Evolutionary conservation across 176 grass and related monocot species (phyloP).

Genomic region (Phoenix roebelenii): DNA sequence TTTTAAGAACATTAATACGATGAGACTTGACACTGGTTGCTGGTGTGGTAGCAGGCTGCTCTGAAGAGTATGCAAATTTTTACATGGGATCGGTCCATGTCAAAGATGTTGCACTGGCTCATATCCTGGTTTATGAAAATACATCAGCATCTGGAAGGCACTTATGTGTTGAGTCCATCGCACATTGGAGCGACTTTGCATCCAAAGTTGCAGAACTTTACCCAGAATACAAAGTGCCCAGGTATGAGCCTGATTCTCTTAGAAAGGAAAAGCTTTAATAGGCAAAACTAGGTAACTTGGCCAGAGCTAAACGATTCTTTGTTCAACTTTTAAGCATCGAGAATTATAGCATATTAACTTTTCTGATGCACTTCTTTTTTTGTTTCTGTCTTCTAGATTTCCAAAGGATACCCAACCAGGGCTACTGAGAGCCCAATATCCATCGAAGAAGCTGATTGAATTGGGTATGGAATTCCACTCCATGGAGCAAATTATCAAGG

Average conservation of each 20-base stretch:
- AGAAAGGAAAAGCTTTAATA: background rate
- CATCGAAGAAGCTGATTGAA: constrained; percentile 62
- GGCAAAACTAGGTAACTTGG: background rate
- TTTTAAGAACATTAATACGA: background rate
- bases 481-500: constrained; percentile 65
- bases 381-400: constrained; percentile 25
- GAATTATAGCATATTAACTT: background rate
- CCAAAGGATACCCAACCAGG: constrained; percentile 66
- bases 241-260: constrained; percentile 21
- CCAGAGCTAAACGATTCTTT: background rate
- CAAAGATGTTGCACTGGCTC: constrained; percentile 72
- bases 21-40: background rate
- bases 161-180: constrained; percentile 51
- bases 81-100: constrained; percentile 67
- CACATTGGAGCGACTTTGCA: constrained; percentile 68
- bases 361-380: background rate
- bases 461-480: constrained; percentile 56
- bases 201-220: constrained; percentile 59
- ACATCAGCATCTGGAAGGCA: constrained; percentile 68
- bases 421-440: constrained; percentile 38
- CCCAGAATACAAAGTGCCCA: constrained; percentile 48
- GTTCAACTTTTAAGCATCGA: background rate
- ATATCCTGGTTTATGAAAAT: constrained; percentile 62
- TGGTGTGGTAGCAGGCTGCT: constrained; percentile 31
- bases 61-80: constrained; percentile 54